Evolutionary conservation across 805 yeast species (phyloP).

Genomic region (Lipomyces orientalis): DNA sequence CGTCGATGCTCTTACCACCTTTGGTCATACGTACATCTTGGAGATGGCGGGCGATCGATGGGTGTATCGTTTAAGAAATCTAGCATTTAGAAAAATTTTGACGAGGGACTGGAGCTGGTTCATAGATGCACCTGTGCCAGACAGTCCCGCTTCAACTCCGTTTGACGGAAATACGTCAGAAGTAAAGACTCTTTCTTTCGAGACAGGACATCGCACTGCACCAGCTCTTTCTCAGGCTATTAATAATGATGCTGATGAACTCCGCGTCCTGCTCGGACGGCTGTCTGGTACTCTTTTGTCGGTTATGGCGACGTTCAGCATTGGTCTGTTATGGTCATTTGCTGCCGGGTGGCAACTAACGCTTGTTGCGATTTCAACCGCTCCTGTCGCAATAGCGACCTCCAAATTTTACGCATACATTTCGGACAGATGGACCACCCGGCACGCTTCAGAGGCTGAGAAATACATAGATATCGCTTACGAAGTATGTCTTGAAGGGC

Average conservation of each 20-base stretch:
- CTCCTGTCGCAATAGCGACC: conserved; percentile 64
- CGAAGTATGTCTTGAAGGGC: conserved; percentile 26
- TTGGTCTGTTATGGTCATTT: conserved; percentile 80
- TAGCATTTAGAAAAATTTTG: conserved; percentile 56
- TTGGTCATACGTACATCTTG: conserved; percentile 56
- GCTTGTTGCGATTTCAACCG: conserved; percentile 76
- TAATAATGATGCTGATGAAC: conserved; percentile 81
- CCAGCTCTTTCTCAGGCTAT: conserved; percentile 56
- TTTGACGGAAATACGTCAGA: background rate
- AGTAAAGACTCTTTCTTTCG: background rate
- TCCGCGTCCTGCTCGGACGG: conserved; percentile 67
- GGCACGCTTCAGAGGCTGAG: conserved; percentile 63
- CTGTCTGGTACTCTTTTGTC: conserved; percentile 62
- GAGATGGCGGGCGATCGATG: conserved; percentile 70
- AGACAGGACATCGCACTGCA: conserved; percentile 13
- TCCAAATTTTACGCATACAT: conserved; percentile 59
- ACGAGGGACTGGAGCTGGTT: conserved; percentile 61
- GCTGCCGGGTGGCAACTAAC: conserved; percentile 85
- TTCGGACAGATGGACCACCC: conserved; percentile 61
- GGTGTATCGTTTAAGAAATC: conserved; percentile 60
- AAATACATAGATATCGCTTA: conserved; percentile 57
- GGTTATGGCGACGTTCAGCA: conserved; percentile 57
- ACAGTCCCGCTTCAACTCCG: background rate
- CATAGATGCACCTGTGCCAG: conserved; percentile 16
- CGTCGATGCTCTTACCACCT: conserved; percentile 63